Evolutionary conservation across 805 yeast species (phyloP).

Genomic region (Metschnikowia noctiluminum): DNA sequence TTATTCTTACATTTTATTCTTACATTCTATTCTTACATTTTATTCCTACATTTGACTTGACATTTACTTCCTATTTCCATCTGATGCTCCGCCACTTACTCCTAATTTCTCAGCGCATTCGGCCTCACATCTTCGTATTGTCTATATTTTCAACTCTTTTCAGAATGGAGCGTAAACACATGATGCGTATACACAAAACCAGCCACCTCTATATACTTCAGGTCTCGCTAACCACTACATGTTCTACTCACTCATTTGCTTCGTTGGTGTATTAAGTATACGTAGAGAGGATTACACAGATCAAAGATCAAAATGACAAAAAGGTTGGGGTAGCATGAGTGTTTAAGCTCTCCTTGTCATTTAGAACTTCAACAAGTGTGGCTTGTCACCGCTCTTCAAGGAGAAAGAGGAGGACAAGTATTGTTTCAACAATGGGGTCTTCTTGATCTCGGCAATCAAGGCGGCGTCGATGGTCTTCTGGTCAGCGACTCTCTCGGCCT

Average conservation of each 20-base stretch:
- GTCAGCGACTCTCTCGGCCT: slow-evolving; percentile 93
- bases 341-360: slow-evolving; percentile 9
- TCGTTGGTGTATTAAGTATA: slow-evolving; percentile 22
- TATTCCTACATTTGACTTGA: too few species aligned
- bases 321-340: not conserved
- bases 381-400: slow-evolving; percentile 96
- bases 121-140: too few species aligned
- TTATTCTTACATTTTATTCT: too few species aligned
- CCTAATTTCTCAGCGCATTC: too few species aligned
- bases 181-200: too few species aligned
- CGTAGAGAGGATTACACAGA: slow-evolving; percentile 14
- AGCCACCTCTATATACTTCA: too few species aligned
- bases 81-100: too few species aligned
- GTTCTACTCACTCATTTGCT: not conserved
- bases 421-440: slow-evolving; percentile 95
- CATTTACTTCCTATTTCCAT: too few species aligned
- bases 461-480: slow-evolving; percentile 94
- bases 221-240: too few species aligned
- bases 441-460: slow-evolving; percentile 89
- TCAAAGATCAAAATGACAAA: slow-evolving; percentile 15
- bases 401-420: slow-evolving; percentile 95
- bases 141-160: too few species aligned
- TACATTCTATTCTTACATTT: too few species aligned
- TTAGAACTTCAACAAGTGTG: slow-evolving; percentile 97
- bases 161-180: too few species aligned